Evolutionary conservation across 2,329 filamentous ascomycete species (phyloP), one percentile per base, ranked within the genome.

Genomic region (Cladosporium phlei): DNA sequence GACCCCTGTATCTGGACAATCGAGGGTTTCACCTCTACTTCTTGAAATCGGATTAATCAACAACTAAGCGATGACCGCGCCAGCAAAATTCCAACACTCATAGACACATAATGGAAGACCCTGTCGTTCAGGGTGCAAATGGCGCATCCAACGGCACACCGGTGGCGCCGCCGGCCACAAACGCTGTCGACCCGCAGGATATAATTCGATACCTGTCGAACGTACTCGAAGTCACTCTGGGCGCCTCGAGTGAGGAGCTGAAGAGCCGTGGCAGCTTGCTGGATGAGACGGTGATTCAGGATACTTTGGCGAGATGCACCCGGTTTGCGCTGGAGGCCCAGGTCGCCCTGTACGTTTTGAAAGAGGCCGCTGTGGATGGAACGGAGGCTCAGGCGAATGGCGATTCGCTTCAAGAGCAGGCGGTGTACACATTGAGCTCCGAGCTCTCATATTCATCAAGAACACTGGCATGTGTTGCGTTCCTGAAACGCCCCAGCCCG

Each of bases 311-410:
- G 64, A 80, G 88, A 71, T 96, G 91, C 68, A 82, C 82, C 56
- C 85, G 90, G 59, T 97, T 97, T 69, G 89, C 89, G 49, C 82
- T 83, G 52, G 94, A 98, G 69, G 77, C 85, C 49, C 88, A 95
- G 70, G 82, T 85, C 52, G 88, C 86, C 46, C 74, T 98, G 53
- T 97, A 97, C 69, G 84, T 96, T 53, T 86, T 93, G 65, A 95
- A 96, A 70, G 88, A 91, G 48, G 52, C 63, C 64, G 83, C 54
- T 69, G 68, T 54, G 16, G 22, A 20, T 17, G 44, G 27, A 12
- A 30, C 40, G 11, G 35, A 44, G 32, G 49, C 8, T 49, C n/a
- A 48, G 21, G n/a, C 25, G 9, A 42, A 50, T 17, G 50, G 45
- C n/a, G 50, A 52, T 33, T 30, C 28, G 20, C 17, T 37, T 22